A percentile compares a stretch with the other conserved stretches of the same genome.
Evolutionary conservation across 2,329 filamentous ascomycete species (phyloP).

Genomic region (Colletotrichum sp.): DNA sequence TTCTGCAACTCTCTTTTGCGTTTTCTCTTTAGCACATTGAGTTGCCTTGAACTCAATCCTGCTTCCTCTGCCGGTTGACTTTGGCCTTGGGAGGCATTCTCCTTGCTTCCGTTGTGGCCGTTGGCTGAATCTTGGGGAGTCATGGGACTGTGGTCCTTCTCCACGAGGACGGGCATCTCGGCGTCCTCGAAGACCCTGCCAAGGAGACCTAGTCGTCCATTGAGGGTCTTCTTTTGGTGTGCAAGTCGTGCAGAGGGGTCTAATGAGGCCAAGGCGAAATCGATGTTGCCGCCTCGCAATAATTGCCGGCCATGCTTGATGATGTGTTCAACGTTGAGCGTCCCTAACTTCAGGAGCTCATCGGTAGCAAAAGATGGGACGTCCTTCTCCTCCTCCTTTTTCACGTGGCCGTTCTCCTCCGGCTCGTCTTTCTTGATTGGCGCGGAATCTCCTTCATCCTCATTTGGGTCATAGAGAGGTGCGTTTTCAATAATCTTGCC

Average conservation of each 20-base stretch:
- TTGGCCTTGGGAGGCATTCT: conserved; percentile 39
- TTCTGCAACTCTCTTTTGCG: conserved; percentile 89
- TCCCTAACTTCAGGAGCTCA: conserved; percentile 73
- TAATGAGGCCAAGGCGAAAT: conserved; percentile 82
- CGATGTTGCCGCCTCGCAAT: conserved; percentile 83
- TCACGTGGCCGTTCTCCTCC: conserved; percentile 51
- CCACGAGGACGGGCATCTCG: conserved; percentile 61
- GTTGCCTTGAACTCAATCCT: conserved; percentile 86
- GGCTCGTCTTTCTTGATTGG: conserved; percentile 48
- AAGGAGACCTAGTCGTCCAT: conserved; percentile 80
- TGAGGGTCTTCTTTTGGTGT: conserved; percentile 89
- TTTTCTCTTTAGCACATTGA: conserved; percentile 94
- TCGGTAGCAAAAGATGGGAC: conserved; percentile 48
- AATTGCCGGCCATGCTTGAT: conserved; percentile 85
- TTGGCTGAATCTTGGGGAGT: conserved; percentile 49
- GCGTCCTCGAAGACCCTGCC: conserved; percentile 88
- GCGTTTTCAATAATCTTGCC: conserved; percentile 94
- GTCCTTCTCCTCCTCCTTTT: conserved; percentile 67
- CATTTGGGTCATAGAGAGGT: conserved; percentile 86
- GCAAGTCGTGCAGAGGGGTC: conserved; percentile 81
- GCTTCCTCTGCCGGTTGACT: conserved; percentile 63
- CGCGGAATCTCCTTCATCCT: conserved; percentile 61
- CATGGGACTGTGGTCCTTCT: conserved; percentile 54
- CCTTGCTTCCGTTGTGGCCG: conserved; percentile 36
- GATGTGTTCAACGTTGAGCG: conserved; percentile 79